Conservation (phyloP, 768 basidiomycete species). For the Coprinellus aureogranulatus region DNA sequence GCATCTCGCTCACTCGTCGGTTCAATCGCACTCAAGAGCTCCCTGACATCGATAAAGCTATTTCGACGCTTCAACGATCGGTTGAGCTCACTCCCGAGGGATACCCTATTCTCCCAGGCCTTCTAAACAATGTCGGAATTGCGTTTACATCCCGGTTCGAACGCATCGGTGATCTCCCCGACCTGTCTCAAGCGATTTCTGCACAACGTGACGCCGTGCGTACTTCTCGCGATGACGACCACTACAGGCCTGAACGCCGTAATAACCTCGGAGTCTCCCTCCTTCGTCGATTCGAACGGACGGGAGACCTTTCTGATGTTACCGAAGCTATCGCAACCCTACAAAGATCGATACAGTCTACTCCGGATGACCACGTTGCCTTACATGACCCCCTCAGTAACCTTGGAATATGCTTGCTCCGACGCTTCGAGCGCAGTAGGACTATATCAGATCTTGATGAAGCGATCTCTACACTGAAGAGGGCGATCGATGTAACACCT, state of each 20-base stretch:
- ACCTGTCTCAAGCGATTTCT: not conserved
- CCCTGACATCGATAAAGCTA: not conserved
- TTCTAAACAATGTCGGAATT: not conserved
- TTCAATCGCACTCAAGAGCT: constrained; percentile 23
- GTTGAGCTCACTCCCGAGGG: not conserved
- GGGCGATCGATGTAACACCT: too few relatives aligned
- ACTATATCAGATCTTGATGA: not conserved
- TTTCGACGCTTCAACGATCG: not conserved
- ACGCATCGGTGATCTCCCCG: not conserved
- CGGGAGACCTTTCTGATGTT: not conserved
- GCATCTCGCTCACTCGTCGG: constrained; percentile 10
- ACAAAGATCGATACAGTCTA: not conserved
- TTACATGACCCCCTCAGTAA: not conserved
- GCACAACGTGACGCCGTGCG: not conserved
- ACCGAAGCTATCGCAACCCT: not conserved
- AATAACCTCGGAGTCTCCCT: not conserved
- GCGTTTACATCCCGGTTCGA: not conserved
- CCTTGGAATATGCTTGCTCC: not conserved
- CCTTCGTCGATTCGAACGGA: not conserved
- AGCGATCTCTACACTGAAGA: too few relatives aligned
- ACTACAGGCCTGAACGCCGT: not conserved
- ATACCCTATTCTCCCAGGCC: too few relatives aligned
- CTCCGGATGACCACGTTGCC: not conserved
- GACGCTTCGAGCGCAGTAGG: not conserved
- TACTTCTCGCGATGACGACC: not conserved